Percentiles rank a stretch among this genome's conserved stretches.
Evolutionary conservation across 441 rosid genomes (phyloP).

Genomic region (Raphanus hybrid): DNA sequence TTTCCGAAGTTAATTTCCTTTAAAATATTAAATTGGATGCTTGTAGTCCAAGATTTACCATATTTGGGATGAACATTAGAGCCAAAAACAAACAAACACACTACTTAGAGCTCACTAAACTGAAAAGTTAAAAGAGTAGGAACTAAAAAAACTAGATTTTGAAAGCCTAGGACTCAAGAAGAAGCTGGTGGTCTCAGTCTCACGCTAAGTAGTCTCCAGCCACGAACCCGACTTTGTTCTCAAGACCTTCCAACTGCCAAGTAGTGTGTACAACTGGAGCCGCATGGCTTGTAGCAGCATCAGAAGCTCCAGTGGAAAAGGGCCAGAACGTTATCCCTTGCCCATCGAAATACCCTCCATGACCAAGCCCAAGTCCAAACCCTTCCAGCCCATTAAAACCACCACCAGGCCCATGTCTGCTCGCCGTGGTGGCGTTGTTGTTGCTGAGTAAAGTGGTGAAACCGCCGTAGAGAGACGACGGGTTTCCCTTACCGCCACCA

Average conservation of each 20-base stretch:
- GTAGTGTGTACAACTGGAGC: constrained; percentile 4
- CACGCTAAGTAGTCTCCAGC: constrained; percentile 42
- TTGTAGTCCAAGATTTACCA: background rate
- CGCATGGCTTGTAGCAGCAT: constrained; percentile 34
- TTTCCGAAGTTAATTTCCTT: background rate
- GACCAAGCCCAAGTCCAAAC: constrained; percentile 41
- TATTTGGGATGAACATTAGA: background rate
- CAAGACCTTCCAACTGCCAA: constrained; percentile 38
- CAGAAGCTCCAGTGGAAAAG: constrained; percentile 30
- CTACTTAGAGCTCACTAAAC: constrained; percentile 7
- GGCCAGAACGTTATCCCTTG: constrained; percentile 43
- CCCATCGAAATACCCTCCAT: constrained; percentile 33
- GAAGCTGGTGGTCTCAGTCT: background rate
- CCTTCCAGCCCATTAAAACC: constrained; percentile 30
- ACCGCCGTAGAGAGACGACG: constrained; percentile 35
- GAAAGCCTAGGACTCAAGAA: background rate
- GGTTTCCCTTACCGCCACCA: constrained; percentile 17
- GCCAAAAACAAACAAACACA: background rate
- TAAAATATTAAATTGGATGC: background rate
- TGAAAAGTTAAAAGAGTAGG: background rate
- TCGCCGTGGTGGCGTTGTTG: constrained; percentile 18
- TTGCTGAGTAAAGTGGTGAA: constrained; percentile 31
- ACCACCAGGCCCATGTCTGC: constrained; percentile 35
- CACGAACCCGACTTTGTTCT: constrained; percentile 36
- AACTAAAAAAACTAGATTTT: background rate